These are phyloP conservation scores for Fibroporia radiculosa DNA, from an alignment of 768 basidiomycete species.

Conservation along the genomic window DNA sequence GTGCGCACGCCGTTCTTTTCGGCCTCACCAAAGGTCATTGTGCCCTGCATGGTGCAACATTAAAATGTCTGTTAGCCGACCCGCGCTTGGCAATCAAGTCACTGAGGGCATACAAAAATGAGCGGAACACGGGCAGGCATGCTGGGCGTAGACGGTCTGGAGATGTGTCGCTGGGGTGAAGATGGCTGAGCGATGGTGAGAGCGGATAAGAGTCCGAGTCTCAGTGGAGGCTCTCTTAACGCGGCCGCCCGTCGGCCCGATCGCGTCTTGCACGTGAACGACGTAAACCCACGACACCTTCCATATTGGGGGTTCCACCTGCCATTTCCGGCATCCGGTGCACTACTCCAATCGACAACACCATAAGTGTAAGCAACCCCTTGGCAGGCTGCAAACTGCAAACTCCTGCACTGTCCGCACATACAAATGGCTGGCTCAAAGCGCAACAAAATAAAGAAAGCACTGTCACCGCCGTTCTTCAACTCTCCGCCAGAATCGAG, in stretches of 20 bases:
- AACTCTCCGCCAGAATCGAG: conserved; percentile 18
- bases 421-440: conserved; percentile 10
- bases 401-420: not conserved
- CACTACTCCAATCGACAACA: not conserved
- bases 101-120: conserved; percentile 25
- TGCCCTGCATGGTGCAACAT: conserved; percentile 28
- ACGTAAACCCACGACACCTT: not conserved
- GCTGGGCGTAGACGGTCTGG: conserved; percentile 3
- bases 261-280: conserved; percentile 4
- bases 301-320: not conserved
- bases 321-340: not conserved
- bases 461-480: conserved; percentile 21
- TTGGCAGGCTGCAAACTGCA: not conserved
- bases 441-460: conserved; percentile 54
- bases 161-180: not conserved
- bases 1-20: conserved; percentile 36
- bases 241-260: conserved; percentile 2
- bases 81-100: not conserved
- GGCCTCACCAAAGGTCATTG: conserved; percentile 37
- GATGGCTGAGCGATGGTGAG: not conserved
- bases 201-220: not conserved
- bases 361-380: too few species aligned
- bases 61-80: not conserved
- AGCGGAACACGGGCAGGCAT: conserved; percentile 31
- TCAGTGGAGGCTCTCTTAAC: not conserved